These are phyloP conservation scores for Avena eriantha DNA, from an alignment of 176 grass and related monocot species.

Conservation along the genomic window DNA sequence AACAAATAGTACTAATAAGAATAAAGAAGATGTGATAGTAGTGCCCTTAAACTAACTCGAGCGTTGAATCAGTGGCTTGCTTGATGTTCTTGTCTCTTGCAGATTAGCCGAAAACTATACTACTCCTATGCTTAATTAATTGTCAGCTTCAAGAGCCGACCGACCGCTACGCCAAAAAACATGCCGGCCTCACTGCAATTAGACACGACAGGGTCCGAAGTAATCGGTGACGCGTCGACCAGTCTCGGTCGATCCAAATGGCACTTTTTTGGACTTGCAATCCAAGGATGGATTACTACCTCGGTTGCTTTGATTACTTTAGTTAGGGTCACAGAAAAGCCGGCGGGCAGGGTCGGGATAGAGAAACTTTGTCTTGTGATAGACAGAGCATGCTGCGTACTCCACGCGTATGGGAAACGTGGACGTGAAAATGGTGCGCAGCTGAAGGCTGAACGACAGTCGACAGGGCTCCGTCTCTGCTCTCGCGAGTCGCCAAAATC, in stretches of 20 bases:
- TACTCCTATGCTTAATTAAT: not conserved
- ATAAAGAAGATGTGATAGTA: not conserved
- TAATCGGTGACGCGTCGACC: slow-evolving; percentile 27
- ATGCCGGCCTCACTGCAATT: slow-evolving; percentile 38
- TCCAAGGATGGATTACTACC: slow-evolving; percentile 39
- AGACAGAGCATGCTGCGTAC: not conserved
- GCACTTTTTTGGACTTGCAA: slow-evolving; percentile 45
- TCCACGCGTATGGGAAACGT: too few species aligned
- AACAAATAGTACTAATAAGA: not conserved
- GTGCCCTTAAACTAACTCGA: slow-evolving; percentile 2
- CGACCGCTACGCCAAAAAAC: slow-evolving; percentile 41
- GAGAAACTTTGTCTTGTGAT: not conserved
- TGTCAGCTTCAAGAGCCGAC: slow-evolving; percentile 16
- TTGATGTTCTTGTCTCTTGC: not conserved
- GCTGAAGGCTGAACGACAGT: not conserved
- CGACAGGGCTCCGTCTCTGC: slow-evolving; percentile 2
- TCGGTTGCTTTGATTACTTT: slow-evolving; percentile 6
- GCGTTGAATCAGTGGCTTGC: not conserved
- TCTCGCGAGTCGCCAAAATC: slow-evolving; percentile 4
- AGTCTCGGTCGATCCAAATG: slow-evolving; percentile 39
- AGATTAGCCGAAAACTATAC: not conserved
- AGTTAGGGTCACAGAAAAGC: slow-evolving; percentile 12
- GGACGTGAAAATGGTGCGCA: too few species aligned
- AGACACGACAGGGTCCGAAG: slow-evolving; percentile 40
- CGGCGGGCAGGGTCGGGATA: not conserved